phyloP scores from a whole-genome alignment of 1,284 basidiomycete genomes.

The Stereum hirsutum region DNA sequence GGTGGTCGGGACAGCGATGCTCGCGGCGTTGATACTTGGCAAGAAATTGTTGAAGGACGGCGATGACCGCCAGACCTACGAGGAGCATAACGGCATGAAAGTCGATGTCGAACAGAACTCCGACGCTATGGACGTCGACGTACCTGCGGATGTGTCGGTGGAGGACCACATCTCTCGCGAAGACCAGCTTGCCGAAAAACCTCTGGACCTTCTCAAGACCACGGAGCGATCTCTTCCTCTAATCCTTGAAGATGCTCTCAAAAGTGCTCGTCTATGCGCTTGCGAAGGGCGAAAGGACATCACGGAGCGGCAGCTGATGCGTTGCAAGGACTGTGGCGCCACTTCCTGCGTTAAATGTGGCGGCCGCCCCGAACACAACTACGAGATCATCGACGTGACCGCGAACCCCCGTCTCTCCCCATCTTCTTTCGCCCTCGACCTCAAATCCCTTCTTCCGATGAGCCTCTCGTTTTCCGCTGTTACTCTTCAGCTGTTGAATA shows the following conservation, averaged over 20 bases:
- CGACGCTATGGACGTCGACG: slow-evolving; percentile 20
- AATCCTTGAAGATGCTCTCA: slow-evolving; percentile 58
- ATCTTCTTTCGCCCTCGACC: slow-evolving; percentile 59
- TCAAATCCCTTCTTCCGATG: slow-evolving; percentile 87
- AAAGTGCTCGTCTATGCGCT: slow-evolving; percentile 73
- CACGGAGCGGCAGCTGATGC: slow-evolving; percentile 59
- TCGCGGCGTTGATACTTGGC: slow-evolving; percentile 71
- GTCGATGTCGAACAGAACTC: slow-evolving; percentile 28
- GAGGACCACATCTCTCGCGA: slow-evolving; percentile 58
- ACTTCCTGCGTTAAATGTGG: slow-evolving; percentile 83
- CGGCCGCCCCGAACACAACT: slow-evolving; percentile 84
- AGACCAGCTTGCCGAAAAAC: slow-evolving; percentile 49
- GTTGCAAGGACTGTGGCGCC: slow-evolving; percentile 71
- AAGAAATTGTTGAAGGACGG: slow-evolving; percentile 58
- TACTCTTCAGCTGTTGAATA: slow-evolving; percentile 41
- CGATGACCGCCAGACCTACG: slow-evolving; percentile 52
- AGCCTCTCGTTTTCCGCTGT: slow-evolving; percentile 57
- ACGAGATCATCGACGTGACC: slow-evolving; percentile 40
- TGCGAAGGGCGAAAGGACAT: slow-evolving; percentile 86
- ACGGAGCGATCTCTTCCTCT: slow-evolving; percentile 37
- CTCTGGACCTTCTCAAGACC: slow-evolving; percentile 63
- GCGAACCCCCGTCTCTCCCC: slow-evolving; percentile 54
- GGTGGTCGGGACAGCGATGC: slow-evolving; percentile 86
- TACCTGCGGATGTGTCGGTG: slow-evolving; percentile 19
- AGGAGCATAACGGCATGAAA: slow-evolving; percentile 38